Evolutionary conservation across 2,329 filamentous ascomycete species (phyloP).

Genomic region (Diaporthe citrichinensis): DNA sequence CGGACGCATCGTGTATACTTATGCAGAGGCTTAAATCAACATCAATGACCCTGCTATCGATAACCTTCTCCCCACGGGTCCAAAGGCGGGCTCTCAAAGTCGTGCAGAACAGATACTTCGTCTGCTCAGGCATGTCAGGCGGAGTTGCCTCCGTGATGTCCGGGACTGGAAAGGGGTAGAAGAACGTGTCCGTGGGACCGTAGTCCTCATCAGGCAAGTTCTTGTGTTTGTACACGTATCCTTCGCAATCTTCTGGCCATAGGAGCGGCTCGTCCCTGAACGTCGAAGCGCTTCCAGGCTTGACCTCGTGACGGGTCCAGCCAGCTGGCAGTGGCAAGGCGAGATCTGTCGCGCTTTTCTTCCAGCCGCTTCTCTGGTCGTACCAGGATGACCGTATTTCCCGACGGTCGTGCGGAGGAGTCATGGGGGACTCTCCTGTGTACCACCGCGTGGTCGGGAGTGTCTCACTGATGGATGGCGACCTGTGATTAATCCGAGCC

Average conservation of each 20-base stretch:
- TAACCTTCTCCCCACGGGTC: not conserved
- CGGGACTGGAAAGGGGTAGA: not conserved
- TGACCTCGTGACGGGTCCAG: slow-evolving; percentile 3
- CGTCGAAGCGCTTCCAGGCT: not conserved
- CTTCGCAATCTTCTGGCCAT: not conserved
- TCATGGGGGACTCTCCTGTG: not conserved
- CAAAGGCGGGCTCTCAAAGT: not conserved
- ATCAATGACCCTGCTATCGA: not conserved
- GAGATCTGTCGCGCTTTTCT: not conserved
- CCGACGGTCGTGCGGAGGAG: not conserved
- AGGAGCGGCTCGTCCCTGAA: not conserved
- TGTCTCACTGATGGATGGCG: not conserved
- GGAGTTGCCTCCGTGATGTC: not conserved
- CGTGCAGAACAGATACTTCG: not conserved
- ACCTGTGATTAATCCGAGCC: not conserved
- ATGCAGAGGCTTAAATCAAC: not conserved
- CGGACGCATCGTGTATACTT: not conserved
- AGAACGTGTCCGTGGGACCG: not conserved
- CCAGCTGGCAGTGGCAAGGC: not conserved
- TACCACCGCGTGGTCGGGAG: slow-evolving; percentile 20
- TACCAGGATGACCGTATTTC: slow-evolving; percentile 1
- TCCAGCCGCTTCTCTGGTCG: not conserved
- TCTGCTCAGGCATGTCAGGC: slow-evolving; percentile 3
- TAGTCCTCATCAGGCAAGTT: not conserved
- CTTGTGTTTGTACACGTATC: not conserved